A percentile compares a stretch with the other conserved stretches of the same genome.
These are phyloP conservation scores for Juglanconis juglandina DNA, from an alignment of 2,329 filamentous ascomycete species.

Conservation along the genomic window DNA sequence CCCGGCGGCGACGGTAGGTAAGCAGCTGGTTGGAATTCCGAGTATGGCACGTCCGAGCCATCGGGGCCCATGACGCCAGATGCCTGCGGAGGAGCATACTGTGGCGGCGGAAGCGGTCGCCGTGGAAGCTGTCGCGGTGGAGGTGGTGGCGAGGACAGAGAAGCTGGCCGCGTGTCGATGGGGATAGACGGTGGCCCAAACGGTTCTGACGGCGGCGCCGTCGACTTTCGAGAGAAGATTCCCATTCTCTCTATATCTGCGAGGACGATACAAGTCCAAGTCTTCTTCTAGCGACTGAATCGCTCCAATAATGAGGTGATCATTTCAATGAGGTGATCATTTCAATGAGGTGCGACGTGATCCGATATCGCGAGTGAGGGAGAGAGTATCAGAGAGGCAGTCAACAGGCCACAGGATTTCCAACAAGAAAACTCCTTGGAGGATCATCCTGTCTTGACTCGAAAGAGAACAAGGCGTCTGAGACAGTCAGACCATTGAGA, in stretches of 20 bases:
- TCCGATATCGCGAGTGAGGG: neutral
- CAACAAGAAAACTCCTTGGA: no score
- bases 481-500: no score
- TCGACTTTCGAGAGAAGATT: constrained; percentile 15
- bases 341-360: neutral
- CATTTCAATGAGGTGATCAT: neutral
- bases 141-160: neutral
- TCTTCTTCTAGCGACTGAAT: neutral
- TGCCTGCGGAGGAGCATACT: constrained; percentile 9
- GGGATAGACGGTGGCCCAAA: constrained; percentile 1
- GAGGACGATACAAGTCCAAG: neutral
- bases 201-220: constrained; percentile 4
- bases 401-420: no score
- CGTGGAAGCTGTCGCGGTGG: neutral
- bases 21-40: constrained; percentile 24
- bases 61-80: constrained; percentile 3
- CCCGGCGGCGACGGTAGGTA: constrained; percentile 25
- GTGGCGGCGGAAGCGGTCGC: constrained; percentile 1
- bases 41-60: constrained; percentile 8
- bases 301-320: neutral
- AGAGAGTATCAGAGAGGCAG: neutral
- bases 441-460: no score
- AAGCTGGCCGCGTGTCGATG: neutral
- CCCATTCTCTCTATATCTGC: constrained; percentile 7
- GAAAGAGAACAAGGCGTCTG: no score